A percentile compares a stretch with the other conserved stretches of the same genome.
phyloP scores from a whole-genome alignment of 176 grass and related monocot genomes.

The Zoysia pacifica region DNA sequence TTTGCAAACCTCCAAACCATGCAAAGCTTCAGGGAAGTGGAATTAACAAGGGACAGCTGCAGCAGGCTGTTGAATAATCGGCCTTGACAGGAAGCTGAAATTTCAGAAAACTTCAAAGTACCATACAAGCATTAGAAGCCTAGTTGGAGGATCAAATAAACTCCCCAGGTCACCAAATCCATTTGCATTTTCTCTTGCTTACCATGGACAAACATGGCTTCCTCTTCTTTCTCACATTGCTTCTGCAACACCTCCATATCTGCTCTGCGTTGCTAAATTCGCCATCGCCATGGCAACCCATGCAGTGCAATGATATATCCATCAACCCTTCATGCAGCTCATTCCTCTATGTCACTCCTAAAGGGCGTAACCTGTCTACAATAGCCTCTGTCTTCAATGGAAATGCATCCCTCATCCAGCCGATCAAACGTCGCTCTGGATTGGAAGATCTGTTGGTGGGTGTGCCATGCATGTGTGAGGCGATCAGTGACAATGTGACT shows the following conservation, averaged over 20 bases:
- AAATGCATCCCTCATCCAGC: conserved; percentile 37
- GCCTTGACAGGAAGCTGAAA: conserved; percentile 42
- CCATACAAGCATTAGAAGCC: conserved; percentile 35
- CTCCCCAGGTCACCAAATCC: conserved; percentile 21
- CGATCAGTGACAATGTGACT: conserved; percentile 9
- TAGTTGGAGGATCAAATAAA: conserved; percentile 35
- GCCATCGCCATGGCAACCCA: conserved; percentile 32
- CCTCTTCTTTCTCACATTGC: conserved; percentile 43
- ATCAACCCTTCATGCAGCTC: conserved; percentile 42
- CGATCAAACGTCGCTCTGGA: conserved; percentile 31
- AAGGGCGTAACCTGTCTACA: conserved; percentile 29
- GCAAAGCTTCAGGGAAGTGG: conserved; percentile 33
- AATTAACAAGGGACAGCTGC: conserved; percentile 43
- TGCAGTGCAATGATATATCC: conserved; percentile 24
- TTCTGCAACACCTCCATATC: conserved; percentile 29
- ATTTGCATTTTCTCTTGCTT: conserved; percentile 34
- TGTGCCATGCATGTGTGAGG: conserved; percentile 51
- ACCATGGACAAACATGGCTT: conserved; percentile 43
- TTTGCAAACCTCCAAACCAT: conserved; percentile 29
- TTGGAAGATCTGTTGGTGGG: conserved; percentile 38
- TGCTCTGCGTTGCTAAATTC: not conserved
- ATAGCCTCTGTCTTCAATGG: conserved; percentile 40
- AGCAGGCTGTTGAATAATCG: conserved; percentile 1
- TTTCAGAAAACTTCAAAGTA: conserved; percentile 13
- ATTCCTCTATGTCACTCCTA: conserved; percentile 58